These are phyloP conservation scores for Globisporangium camurandrum DNA, from an alignment of 352 stramenopile species.

Conservation along the genomic window DNA sequence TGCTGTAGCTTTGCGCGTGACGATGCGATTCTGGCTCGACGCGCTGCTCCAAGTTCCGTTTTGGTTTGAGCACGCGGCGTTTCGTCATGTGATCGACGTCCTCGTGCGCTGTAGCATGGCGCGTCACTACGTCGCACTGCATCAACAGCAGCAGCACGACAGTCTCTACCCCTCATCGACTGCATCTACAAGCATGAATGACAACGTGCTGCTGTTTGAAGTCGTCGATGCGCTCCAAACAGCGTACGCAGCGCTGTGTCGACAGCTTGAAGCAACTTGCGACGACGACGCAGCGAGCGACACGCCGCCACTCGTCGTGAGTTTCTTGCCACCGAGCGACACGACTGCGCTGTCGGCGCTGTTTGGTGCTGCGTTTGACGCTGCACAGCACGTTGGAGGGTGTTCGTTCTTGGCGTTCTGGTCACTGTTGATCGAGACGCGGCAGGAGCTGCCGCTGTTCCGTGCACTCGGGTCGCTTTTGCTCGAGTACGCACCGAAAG, in stretches of 20 bases:
- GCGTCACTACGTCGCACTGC: constrained; percentile 3
- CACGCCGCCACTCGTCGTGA: constrained; percentile 35
- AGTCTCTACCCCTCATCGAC: too few relatives aligned
- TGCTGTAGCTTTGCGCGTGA: constrained; percentile 22
- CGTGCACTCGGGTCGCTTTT: constrained; percentile 54
- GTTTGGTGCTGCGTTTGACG: constrained; percentile 53
- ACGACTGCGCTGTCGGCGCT: constrained; percentile 51
- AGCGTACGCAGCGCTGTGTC: constrained; percentile 30
- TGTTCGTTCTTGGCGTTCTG: constrained; percentile 64
- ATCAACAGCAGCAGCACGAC: background rate
- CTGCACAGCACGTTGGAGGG: constrained; percentile 52
- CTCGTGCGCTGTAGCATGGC: constrained; percentile 60
- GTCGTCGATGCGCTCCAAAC: constrained; percentile 27
- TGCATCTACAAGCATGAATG: too few relatives aligned
- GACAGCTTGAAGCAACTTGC: constrained; percentile 20
- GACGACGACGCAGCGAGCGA: constrained; percentile 31
- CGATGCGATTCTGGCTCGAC: constrained; percentile 55
- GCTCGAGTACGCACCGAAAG: constrained; percentile 67
- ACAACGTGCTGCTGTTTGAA: constrained; percentile 23
- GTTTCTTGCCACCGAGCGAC: constrained; percentile 47
- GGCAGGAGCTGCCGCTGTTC: constrained; percentile 67
- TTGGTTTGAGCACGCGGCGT: constrained; percentile 68
- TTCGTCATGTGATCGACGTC: constrained; percentile 63
- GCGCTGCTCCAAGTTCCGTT: constrained; percentile 62
- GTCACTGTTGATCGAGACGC: constrained; percentile 64